These are phyloP conservation scores for Syzygium malaccense DNA, from an alignment of 441 rosid genomes.

Conservation along the genomic window DNA sequence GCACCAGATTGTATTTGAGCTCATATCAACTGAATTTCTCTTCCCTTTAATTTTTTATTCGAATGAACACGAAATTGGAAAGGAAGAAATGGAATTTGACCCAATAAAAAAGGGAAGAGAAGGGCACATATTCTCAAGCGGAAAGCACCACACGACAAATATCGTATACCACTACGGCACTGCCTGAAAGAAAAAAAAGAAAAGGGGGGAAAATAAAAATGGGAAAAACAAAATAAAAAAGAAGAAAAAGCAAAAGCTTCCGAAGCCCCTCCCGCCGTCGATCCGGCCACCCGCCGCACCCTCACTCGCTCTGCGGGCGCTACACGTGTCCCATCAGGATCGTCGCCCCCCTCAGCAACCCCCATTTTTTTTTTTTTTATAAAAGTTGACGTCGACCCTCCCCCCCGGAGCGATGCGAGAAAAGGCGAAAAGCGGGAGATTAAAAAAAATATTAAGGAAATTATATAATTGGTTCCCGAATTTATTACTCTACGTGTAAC, in stretches of 20 bases:
- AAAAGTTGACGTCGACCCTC: background rate
- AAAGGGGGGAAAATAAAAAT: accelerated
- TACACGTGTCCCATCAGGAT: background rate
- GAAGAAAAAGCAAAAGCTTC: background rate
- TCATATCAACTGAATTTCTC: background rate
- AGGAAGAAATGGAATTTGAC: background rate
- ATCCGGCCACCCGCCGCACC: background rate
- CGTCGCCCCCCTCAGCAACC: background rate
- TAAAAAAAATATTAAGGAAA: background rate
- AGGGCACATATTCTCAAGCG: background rate
- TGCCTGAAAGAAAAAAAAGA: background rate
- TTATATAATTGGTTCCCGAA: background rate
- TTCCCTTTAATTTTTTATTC: background rate
- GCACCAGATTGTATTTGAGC: background rate
- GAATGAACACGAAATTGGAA: background rate
- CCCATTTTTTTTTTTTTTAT: background rate
- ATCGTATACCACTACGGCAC: background rate
- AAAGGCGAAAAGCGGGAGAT: background rate
- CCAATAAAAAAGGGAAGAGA: background rate
- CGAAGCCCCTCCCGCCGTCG: background rate
- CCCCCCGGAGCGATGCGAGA: background rate
- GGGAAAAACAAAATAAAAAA: accelerated
- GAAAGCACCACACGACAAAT: background rate
- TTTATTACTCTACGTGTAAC: no score
- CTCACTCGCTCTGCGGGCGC: background rate